Evolutionary conservation across 2,329 filamentous ascomycete species (phyloP), one percentile per base, ranked within the genome.

Genomic region (Aurifilum marmelostoma): DNA sequence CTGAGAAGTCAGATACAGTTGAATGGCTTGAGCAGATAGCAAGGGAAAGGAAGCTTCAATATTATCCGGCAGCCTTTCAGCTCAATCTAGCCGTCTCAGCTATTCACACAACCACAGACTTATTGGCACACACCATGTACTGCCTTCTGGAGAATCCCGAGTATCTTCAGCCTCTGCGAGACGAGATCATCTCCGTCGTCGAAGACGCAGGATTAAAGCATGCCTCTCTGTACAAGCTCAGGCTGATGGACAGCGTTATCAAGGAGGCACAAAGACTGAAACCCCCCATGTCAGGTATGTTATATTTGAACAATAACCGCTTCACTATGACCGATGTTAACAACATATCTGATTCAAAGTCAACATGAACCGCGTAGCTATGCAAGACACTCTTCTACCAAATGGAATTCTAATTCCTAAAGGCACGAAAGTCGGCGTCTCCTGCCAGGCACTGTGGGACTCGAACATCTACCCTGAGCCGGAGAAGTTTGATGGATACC

Each of bases 401-500:
- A 21, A 47, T 7, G 43, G 43, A 2, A 47, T 21, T n/a, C 43
- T 47, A 7, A 47, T 47, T 8, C 43, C 43, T 2, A 47, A 47
- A 47, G 43, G 43, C 5, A 47, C 43, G n/a, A 47, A 47, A 8
- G 21, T 47, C 21, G 43, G 43, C 21, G 43, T 47, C 18, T 47
- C 43, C 21, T 47, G 43, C 11, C 43, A 47, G 8, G 43, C 43
- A 11, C 9, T 47, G 43, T 47, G 43, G 43, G 43, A 47, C 6
- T 21, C 43, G 21, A n/a, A 3, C 11, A 21, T 47, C 18, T 47
- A 52, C 14, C 50, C 62, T 1, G 21, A 43, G 14, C 37, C 59
- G n/a, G 66, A 64, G 32, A 29, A 50, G 27, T 67, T 67, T 27
- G 34, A 67, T 21, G 43, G 59, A 3, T 50, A 41, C 14, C 66